Evolutionary conservation across 805 yeast genomes (phyloP).

Genomic region (Zygosaccharomyces rouxii): DNA sequence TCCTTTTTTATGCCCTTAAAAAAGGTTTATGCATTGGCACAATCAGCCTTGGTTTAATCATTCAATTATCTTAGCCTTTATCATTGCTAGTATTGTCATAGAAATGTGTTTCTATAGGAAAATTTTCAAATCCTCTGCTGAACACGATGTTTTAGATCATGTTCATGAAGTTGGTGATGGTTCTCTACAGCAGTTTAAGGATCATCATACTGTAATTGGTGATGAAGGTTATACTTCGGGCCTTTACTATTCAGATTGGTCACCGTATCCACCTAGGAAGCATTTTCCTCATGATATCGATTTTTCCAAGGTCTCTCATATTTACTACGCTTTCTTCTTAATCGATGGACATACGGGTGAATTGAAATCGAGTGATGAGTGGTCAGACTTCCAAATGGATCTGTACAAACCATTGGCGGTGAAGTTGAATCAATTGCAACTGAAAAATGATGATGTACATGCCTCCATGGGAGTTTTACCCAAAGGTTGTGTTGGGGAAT

Average conservation of each 20-base stretch:
- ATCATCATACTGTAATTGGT: neutral
- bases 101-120: slow-evolving; percentile 18
- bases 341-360: slow-evolving; percentile 52
- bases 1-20: neutral
- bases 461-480: slow-evolving; percentile 14
- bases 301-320: slow-evolving; percentile 50
- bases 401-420: slow-evolving; percentile 18
- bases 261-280: slow-evolving; percentile 55
- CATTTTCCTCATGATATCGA: slow-evolving; percentile 64
- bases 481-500: slow-evolving; percentile 49
- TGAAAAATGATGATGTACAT: neutral
- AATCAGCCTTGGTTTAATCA: slow-evolving; percentile 5
- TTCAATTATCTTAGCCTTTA: slow-evolving; percentile 6
- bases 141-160: slow-evolving; percentile 9
- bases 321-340: slow-evolving; percentile 73
- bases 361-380: slow-evolving; percentile 52
- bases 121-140: slow-evolving; percentile 10
- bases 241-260: slow-evolving; percentile 58
- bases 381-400: slow-evolving; percentile 56
- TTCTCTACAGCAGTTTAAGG: slow-evolving; percentile 5
- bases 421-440: slow-evolving; percentile 6
- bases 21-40: slow-evolving; percentile 5
- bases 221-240: slow-evolving; percentile 27
- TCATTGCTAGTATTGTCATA: slow-evolving; percentile 9
- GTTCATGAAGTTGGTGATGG: slow-evolving; percentile 1